Conservation (phyloP, 352 stramenopile genomes). For the Phytophthora foliorum region DNA sequence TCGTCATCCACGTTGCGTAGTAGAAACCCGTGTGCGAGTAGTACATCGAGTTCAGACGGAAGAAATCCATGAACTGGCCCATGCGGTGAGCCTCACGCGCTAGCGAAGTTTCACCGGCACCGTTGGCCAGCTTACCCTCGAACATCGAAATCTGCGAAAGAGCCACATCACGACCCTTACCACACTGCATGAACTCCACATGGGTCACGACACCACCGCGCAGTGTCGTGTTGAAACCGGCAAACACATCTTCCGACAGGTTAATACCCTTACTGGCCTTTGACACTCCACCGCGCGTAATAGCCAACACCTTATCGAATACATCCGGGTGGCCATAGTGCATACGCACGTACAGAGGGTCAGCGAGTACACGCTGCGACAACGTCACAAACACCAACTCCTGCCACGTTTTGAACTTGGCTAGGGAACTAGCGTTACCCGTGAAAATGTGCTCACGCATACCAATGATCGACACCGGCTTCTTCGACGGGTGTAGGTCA, state of each 20-base stretch:
- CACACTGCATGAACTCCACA: conserved; percentile 91
- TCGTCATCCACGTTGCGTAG: conserved; percentile 90
- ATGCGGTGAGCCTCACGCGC: conserved; percentile 85
- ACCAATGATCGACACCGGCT: conserved; percentile 84
- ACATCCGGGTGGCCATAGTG: conserved; percentile 89
- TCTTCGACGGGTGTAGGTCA: conserved; percentile 71
- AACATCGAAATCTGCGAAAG: conserved; percentile 91
- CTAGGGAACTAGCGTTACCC: conserved; percentile 81
- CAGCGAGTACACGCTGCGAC: conserved; percentile 80
- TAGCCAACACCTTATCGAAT: conserved; percentile 83
- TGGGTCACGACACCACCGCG: conserved; percentile 83
- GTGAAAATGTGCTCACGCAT: conserved; percentile 92
- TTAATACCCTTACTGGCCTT: conserved; percentile 90
- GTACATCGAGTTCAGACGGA: conserved; percentile 89
- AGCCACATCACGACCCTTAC: conserved; percentile 87
- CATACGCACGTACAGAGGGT: conserved; percentile 82
- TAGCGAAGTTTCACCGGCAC: conserved; percentile 81
- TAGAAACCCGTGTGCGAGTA: conserved; percentile 91
- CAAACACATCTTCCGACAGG: conserved; percentile 89
- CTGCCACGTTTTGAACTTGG: conserved; percentile 90
- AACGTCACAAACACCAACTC: conserved; percentile 89
- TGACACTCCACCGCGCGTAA: conserved; percentile 80
- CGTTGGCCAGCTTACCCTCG: conserved; percentile 87
- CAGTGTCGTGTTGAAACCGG: conserved; percentile 83
- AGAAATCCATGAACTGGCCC: conserved; percentile 90